A percentile compares a stretch with the other conserved stretches of the same genome.
Evolutionary conservation across 1,284 basidiomycete genomes (phyloP).

Genomic region (Cutaneotrichosporon curvatum): DNA sequence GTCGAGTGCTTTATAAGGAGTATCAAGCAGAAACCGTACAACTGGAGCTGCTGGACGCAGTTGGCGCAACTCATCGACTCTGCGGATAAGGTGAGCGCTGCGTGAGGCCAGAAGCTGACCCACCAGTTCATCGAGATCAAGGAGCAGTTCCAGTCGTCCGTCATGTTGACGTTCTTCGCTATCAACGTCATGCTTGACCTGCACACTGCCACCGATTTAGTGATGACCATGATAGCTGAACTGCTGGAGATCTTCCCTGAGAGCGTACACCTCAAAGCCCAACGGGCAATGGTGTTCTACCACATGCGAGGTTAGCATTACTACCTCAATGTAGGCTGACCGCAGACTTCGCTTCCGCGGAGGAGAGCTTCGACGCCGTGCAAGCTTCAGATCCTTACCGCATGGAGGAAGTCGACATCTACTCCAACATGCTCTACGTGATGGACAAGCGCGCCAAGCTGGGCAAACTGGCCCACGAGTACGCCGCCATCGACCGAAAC

Average conservation of each 20-base stretch:
- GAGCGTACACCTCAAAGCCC: slow-evolving; percentile 77
- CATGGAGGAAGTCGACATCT: slow-evolving; percentile 92
- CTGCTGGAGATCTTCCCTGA: slow-evolving; percentile 74
- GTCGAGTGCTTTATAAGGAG: slow-evolving; percentile 74
- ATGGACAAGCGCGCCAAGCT: slow-evolving; percentile 82
- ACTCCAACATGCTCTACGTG: slow-evolving; percentile 95
- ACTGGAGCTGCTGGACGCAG: slow-evolving; percentile 89
- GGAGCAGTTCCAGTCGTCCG: slow-evolving; percentile 35
- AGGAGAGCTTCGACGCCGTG: slow-evolving; percentile 73
- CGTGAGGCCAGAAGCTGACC: not conserved
- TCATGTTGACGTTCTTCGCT: slow-evolving; percentile 63
- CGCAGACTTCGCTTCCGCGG: slow-evolving; percentile 76
- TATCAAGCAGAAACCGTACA: slow-evolving; percentile 78
- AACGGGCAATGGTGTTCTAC: slow-evolving; percentile 79
- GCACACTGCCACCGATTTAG: slow-evolving; percentile 76
- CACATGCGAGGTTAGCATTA: slow-evolving; percentile 69
- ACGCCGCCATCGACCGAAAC: slow-evolving; percentile 76
- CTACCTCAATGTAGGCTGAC: not conserved
- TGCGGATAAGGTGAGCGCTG: slow-evolving; percentile 67
- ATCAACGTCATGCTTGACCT: slow-evolving; percentile 82
- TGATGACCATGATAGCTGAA: slow-evolving; percentile 64
- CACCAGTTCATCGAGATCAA: slow-evolving; percentile 43
- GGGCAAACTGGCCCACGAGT: slow-evolving; percentile 86
- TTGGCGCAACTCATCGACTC: slow-evolving; percentile 74
- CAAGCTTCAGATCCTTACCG: slow-evolving; percentile 75